phyloP scores from a whole-genome alignment of 2,329 filamentous ascomycete genomes.

The Neonectria coccinea region DNA sequence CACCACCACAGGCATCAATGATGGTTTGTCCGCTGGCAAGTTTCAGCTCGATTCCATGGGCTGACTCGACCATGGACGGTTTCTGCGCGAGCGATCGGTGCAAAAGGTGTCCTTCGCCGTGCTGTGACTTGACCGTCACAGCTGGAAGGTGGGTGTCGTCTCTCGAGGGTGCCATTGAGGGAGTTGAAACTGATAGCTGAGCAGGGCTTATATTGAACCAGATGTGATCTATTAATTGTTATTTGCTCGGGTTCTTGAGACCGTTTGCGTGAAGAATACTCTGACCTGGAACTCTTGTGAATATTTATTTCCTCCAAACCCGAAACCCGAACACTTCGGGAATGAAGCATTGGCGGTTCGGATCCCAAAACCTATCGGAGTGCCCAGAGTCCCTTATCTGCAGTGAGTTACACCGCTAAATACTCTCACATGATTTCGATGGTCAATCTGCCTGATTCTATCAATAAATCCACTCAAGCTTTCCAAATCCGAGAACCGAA shows the following conservation, averaged over 20 bases:
- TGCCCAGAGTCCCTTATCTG: neutral
- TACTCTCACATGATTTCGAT: neutral
- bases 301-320: neutral
- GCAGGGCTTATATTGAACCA: neutral
- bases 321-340: neutral
- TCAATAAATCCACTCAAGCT: no score
- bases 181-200: neutral
- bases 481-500: neutral
- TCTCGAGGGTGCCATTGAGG: neutral
- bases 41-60: slow-evolving; percentile 49
- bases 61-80: slow-evolving; percentile 55
- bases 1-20: slow-evolving; percentile 76
- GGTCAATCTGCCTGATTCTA: neutral
- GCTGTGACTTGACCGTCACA: neutral
- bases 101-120: slow-evolving; percentile 32
- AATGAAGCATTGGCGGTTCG: neutral
- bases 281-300: neutral
- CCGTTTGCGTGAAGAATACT: no score
- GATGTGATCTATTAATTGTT: neutral
- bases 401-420: no score
- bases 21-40: slow-evolving; percentile 62
- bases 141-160: neutral
- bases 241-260: neutral
- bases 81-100: slow-evolving; percentile 45
- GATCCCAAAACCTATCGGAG: neutral